Base-by-base conservation (phyloP, 441 rosid species). In the Croton setiger region DNA sequence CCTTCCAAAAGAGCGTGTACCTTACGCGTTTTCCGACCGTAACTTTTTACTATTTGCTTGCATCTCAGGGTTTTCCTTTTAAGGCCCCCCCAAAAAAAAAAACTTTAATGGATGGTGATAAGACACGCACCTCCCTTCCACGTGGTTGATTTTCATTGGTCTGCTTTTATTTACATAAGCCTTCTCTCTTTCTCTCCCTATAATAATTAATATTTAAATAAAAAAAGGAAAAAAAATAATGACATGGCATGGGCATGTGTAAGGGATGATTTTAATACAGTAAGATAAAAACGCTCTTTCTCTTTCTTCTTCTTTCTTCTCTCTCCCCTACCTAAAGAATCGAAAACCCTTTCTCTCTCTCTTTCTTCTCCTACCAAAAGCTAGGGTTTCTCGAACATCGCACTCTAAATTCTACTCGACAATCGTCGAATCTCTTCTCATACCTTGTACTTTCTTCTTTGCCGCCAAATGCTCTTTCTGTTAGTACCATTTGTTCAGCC, bases 361-460 rank as follows among this genome's bases (percentile, higher is more conserved):
- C 52, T 61, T 7, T 39, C 11, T 21, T 44, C 47, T 35, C 47
- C 37, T 36, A 27, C 23, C 1, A 74, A 39, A 69, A 64, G 77
- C 79, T 92, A 92, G 97, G 99, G 98, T 85, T 90, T 88, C 69
- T 62, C 60, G 17, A 76, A 78, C 52, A 70, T 83, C 95, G 87
- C 93, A 79, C 87, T 86, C 86, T 69, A 85, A 51, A 88, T 87
- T 84, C 64, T 74, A 49, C 81, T 36, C 79, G 13, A 58, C 66
- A 23, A 53, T 43, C 65, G 52, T 47, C 70, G 79, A 83, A 91
- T 90, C 93, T 66, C 53, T 8, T 35, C 41, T 60, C 18, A 3
- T 31, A 12, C 49, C 62, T 37, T 18, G 4, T 37, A 21, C 66
- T 60, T 57, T 73, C 82, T 63, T 75, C 71, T 71, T 73, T 61